Evolutionary conservation across 192 early-diverging fungal genomes (phyloP).

Genomic region (Entomortierella chlamydospora): DNA sequence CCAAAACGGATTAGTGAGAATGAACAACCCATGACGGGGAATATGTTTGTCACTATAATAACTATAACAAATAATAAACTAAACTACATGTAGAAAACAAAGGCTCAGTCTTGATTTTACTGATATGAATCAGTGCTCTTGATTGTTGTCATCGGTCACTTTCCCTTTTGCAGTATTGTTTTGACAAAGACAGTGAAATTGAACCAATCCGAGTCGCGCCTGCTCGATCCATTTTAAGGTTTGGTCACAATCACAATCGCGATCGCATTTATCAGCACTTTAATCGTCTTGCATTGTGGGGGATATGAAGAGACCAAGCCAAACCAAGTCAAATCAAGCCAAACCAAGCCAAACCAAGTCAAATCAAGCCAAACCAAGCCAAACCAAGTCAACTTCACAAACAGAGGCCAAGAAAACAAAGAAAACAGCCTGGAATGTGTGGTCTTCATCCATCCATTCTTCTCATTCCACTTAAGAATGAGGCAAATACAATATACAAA

Average conservation of each 20-base stretch:
- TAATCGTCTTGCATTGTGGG: no score
- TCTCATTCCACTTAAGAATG: no score
- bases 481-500: no score
- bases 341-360: no score
- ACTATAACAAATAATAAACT: background rate
- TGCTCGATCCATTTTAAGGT: slow-evolving; percentile 17
- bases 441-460: no score
- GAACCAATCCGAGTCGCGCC: slow-evolving; percentile 8
- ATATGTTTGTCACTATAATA: background rate
- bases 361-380: no score
- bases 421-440: no score
- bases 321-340: background rate
- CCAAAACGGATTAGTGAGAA: no score
- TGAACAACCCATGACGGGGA: no score
- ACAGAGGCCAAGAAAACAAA: no score
- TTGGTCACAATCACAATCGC: slow-evolving; percentile 48
- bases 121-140: slow-evolving; percentile 1
- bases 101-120: background rate
- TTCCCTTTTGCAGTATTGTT: background rate
- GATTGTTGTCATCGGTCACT: background rate
- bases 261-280: slow-evolving; percentile 36
- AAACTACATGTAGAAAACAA: background rate
- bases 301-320: background rate
- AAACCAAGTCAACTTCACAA: no score
- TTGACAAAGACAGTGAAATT: background rate